These are phyloP conservation scores for Podospora anserina DNA, from an alignment of 495 filamentous ascomycete genomes.

Conservation along the genomic window DNA sequence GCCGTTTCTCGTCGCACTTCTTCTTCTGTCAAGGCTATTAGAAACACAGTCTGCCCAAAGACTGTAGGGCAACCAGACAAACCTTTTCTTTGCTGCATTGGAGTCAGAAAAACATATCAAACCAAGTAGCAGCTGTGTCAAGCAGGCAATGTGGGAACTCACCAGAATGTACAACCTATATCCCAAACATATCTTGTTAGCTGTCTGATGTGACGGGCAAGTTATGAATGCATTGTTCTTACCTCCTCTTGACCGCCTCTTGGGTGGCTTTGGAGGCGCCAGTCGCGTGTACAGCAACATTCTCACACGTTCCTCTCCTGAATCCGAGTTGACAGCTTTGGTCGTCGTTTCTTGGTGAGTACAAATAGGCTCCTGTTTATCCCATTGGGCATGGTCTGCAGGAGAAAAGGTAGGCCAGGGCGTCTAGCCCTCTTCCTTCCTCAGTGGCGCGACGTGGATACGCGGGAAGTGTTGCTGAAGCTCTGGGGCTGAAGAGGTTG, in stretches of 20 bases:
- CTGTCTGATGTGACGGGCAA: slow-evolving; percentile 4
- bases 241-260: slow-evolving; percentile 61
- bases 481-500: background rate
- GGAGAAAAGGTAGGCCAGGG: background rate
- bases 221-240: slow-evolving; percentile 30
- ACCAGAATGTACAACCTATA: slow-evolving; percentile 59
- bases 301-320: slow-evolving; percentile 4
- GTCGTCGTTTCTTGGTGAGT: slow-evolving; percentile 4
- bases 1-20: slow-evolving; percentile 62
- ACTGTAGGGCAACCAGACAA: background rate
- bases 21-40: slow-evolving; percentile 49
- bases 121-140: slow-evolving; percentile 5
- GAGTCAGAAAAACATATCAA: slow-evolving; percentile 17
- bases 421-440: background rate
- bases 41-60: background rate
- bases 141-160: slow-evolving; percentile 25
- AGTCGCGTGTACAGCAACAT: slow-evolving; percentile 60
- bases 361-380: slow-evolving; percentile 1
- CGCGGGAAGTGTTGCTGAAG: background rate
- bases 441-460: background rate
- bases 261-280: slow-evolving; percentile 58
- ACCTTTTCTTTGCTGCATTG: slow-evolving; percentile 38
- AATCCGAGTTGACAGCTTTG: background rate
- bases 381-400: slow-evolving; percentile 1
- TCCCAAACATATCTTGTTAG: slow-evolving; percentile 2